Evolutionary conservation across 139 green algal species (phyloP).

Genomic region (Monoraphidium neglectum): DNA sequence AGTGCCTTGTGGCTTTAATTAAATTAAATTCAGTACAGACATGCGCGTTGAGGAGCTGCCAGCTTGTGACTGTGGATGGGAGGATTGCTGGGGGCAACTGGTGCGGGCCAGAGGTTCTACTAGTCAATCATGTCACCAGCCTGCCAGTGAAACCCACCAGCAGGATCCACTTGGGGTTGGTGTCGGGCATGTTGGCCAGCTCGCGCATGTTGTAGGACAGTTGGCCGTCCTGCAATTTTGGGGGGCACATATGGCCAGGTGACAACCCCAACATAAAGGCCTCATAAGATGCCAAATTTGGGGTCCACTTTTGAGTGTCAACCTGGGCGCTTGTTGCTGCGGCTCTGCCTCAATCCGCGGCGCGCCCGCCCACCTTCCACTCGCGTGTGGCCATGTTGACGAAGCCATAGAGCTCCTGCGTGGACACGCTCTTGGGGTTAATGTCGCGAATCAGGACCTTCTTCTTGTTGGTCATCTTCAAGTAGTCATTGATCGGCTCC

Average conservation of each 20-base stretch:
- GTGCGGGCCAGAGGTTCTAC: background rate
- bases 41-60: too few relatives aligned
- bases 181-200: slow-evolving; percentile 80
- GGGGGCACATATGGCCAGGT: too few relatives aligned
- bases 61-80: too few relatives aligned
- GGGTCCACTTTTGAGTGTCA: too few relatives aligned
- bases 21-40: too few relatives aligned
- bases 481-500: slow-evolving; percentile 83
- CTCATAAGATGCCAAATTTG: too few relatives aligned
- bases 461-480: slow-evolving; percentile 84
- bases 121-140: too few relatives aligned
- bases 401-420: slow-evolving; percentile 89
- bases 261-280: too few relatives aligned
- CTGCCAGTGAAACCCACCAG: slow-evolving; percentile 55
- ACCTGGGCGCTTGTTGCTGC: too few relatives aligned
- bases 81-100: background rate
- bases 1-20: too few relatives aligned
- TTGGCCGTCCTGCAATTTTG: slow-evolving; percentile 63
- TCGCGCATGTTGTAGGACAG: slow-evolving; percentile 89
- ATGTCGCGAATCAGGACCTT: slow-evolving; percentile 84
- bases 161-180: slow-evolving; percentile 90
- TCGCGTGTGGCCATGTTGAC: slow-evolving; percentile 88
- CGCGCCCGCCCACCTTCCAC: slow-evolving; percentile 65
- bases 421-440: slow-evolving; percentile 89
- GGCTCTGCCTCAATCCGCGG: too few relatives aligned